Evolutionary conservation across 2,329 filamentous ascomycete species (phyloP).

Genomic region (Monilinia polystroma): DNA sequence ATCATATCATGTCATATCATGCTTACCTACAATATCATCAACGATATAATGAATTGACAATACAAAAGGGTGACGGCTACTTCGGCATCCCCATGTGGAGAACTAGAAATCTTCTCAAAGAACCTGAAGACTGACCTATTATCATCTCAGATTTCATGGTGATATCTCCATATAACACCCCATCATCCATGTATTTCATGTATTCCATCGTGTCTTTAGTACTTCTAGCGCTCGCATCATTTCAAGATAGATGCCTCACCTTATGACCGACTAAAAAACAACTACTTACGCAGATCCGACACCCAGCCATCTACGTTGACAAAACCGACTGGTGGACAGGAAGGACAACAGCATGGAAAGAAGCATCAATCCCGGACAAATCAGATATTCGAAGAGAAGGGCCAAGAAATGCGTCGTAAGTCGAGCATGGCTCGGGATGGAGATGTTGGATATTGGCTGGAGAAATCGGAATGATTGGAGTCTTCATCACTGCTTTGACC

Average conservation of each 20-base stretch:
- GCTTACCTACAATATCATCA: too few relatives aligned
- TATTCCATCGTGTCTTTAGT: background rate
- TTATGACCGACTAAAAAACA: background rate
- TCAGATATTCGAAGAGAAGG: background rate
- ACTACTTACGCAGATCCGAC: background rate
- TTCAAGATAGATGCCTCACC: background rate
- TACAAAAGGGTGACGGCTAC: too few relatives aligned
- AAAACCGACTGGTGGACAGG: too few relatives aligned
- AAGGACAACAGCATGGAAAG: too few relatives aligned
- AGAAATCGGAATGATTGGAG: background rate
- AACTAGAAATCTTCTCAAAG: too few relatives aligned
- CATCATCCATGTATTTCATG: background rate
- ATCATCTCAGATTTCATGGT: background rate
- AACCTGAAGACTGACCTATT: background rate
- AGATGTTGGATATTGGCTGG: background rate
- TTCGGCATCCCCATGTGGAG: too few relatives aligned
- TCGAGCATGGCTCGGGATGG: background rate
- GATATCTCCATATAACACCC: background rate
- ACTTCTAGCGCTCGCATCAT: background rate
- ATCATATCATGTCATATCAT: too few relatives aligned
- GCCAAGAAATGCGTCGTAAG: slow-evolving; percentile 3
- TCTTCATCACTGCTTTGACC: background rate
- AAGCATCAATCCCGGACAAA: too few relatives aligned
- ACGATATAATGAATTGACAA: too few relatives aligned
- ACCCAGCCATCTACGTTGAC: background rate